Evolutionary conservation across 2,329 filamentous ascomycete species (phyloP).

Genomic region (Fusarium odoratissimum): DNA sequence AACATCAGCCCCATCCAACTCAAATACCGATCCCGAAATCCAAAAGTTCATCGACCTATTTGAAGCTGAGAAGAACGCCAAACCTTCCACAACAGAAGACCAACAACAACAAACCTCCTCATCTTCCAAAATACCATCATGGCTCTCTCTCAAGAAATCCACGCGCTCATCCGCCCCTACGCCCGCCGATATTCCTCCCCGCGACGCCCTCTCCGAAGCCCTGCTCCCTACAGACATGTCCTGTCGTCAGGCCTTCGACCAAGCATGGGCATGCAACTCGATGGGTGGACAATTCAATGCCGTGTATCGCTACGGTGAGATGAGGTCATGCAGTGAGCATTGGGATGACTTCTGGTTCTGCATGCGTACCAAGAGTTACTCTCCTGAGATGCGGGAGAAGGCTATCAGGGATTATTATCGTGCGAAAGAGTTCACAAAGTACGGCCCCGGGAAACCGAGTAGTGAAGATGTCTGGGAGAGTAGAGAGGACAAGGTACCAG

Average conservation of each 20-base stretch:
- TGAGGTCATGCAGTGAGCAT: conserved; percentile 82
- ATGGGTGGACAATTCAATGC: conserved; percentile 92
- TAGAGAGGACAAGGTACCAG: conserved; percentile 70
- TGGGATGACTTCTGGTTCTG: conserved; percentile 99
- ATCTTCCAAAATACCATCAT: conserved; percentile 50
- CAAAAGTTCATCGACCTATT: conserved; percentile 65
- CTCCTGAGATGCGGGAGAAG: conserved; percentile 68
- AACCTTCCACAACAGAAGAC: conserved; percentile 34
- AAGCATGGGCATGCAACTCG: conserved; percentile 92
- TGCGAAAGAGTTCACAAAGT: conserved; percentile 72
- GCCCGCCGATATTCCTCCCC: conserved; percentile 42
- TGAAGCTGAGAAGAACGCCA: conserved; percentile 48
- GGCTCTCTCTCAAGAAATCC: conserved; percentile 51
- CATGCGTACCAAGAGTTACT: conserved; percentile 81
- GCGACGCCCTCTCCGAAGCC: conserved; percentile 69
- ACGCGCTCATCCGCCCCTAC: conserved; percentile 42
- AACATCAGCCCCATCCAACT: conserved; percentile 32
- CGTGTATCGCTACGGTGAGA: conserved; percentile 85
- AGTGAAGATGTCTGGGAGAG: conserved; percentile 93
- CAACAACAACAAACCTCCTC: conserved; percentile 29
- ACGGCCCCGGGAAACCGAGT: conserved; percentile 71
- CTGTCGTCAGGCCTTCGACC: conserved; percentile 90
- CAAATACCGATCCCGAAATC: conserved; percentile 61
- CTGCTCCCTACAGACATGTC: conserved; percentile 86
- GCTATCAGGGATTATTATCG: conserved; percentile 76